A percentile compares a stretch with the other conserved stretches of the same genome.
Conservation (phyloP, 2,329 filamentous ascomycete species). For the Fusarium sp. region DNA sequence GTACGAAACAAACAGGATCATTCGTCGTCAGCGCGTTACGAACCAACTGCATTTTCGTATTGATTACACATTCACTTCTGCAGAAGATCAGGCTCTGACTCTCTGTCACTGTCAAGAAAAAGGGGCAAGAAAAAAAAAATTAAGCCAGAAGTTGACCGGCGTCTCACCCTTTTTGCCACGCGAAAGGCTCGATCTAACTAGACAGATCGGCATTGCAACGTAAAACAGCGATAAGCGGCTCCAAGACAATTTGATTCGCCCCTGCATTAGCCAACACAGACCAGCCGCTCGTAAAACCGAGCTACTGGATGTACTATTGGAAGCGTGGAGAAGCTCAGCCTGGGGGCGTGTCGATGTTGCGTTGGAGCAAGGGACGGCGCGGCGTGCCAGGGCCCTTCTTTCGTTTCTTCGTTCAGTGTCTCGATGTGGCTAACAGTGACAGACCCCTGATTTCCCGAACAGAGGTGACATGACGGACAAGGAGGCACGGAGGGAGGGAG, state of each 20-base stretch:
- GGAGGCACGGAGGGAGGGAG: background rate
- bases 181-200: background rate
- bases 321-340: background rate
- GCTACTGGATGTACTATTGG: background rate
- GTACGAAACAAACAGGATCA: background rate
- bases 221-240: background rate
- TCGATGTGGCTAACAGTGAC: background rate
- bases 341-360: background rate
- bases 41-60: background rate
- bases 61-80: background rate
- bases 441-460: background rate
- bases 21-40: background rate
- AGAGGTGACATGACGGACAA: background rate
- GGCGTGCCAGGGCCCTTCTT: background rate
- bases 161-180: background rate
- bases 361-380: background rate
- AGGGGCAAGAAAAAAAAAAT: background rate
- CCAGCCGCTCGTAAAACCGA: background rate
- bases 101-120: background rate
- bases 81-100: background rate
- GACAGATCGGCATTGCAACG: background rate
- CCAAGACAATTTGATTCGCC: background rate
- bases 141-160: background rate
- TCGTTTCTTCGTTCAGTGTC: background rate
- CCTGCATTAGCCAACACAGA: constrained; percentile 1